Conservation (phyloP, 768 basidiomycete genomes). For the Multifurca ochricompacta region DNA sequence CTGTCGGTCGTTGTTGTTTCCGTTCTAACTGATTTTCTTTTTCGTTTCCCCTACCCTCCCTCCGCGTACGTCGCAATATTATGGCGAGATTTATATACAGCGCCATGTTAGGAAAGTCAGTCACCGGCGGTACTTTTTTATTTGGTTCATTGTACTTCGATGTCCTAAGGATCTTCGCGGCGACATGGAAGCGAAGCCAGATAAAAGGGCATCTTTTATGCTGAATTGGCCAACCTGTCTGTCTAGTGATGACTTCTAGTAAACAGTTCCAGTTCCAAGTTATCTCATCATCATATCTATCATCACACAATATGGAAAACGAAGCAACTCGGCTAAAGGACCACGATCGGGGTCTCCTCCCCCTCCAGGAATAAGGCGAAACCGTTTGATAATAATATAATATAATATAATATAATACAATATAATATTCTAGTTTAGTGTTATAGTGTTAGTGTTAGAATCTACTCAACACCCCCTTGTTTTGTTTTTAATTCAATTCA, state of each 20-base stretch:
- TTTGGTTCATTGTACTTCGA: not conserved
- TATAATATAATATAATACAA: too few relatives aligned
- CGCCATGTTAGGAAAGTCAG: conserved; percentile 9
- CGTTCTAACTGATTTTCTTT: not conserved
- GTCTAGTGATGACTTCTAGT: not conserved
- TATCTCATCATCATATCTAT: too few relatives aligned
- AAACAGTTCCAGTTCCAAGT: not conserved
- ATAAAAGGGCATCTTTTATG: not conserved
- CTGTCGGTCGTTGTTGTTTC: not conserved
- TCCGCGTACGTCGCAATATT: conserved; percentile 15
- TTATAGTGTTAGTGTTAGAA: too few relatives aligned
- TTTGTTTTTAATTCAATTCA: too few relatives aligned
- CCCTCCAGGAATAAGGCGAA: not conserved
- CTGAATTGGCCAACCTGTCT: not conserved
- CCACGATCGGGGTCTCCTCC: not conserved
- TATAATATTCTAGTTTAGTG: too few relatives aligned
- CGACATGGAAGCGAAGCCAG: conserved; percentile 13
- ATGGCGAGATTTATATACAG: not conserved
- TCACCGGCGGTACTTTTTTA: not conserved
- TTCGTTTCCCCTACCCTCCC: not conserved
- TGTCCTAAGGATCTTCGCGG: conserved; percentile 8
- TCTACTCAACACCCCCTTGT: too few relatives aligned
- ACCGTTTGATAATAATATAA: not conserved
- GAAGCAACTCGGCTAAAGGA: not conserved
- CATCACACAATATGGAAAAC: too few relatives aligned